These are phyloP conservation scores for Tetraselmis striata DNA, from an alignment of 139 green algal genomes.

Conservation along the genomic window DNA sequence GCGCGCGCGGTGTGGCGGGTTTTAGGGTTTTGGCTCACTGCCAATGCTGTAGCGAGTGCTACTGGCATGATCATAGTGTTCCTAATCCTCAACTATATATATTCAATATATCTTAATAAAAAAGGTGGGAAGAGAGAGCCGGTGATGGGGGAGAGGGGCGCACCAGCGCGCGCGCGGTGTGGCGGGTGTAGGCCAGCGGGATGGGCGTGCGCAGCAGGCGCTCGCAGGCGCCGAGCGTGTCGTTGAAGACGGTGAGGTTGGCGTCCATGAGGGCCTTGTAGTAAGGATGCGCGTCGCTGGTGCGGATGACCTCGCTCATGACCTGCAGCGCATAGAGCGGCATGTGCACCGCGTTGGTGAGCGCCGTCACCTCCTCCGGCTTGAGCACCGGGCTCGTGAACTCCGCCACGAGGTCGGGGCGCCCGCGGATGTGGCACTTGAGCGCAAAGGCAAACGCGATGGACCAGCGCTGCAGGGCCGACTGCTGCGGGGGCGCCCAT, in stretches of 20 bases:
- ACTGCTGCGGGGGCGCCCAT: background rate
- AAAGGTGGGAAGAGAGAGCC: no score
- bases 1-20: constrained; percentile 23
- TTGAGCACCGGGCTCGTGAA: constrained; percentile 10
- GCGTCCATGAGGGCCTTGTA: constrained; percentile 5
- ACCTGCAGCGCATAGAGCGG: constrained; percentile 24
- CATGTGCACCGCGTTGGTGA: constrained; percentile 17
- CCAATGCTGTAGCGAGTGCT: no score
- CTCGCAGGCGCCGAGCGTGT: constrained; percentile 59
- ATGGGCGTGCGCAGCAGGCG: constrained; percentile 74
- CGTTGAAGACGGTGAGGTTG: constrained; percentile 56
- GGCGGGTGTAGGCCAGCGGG: constrained; percentile 60
- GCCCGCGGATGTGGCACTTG: background rate
- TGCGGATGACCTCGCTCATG: constrained; percentile 9
- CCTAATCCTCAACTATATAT: no score
- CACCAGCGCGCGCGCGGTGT: constrained; percentile 13
- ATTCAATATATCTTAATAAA: no score
- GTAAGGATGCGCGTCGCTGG: constrained; percentile 1
- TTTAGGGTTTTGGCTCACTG: no score
- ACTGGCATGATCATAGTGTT: no score
- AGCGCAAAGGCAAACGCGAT: background rate
- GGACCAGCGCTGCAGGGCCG: background rate
- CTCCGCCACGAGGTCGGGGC: background rate
- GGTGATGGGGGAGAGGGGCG: background rate
- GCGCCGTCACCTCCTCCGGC: constrained; percentile 8